Evolutionary conservation across 2,329 filamentous ascomycete genomes (phyloP), one percentile per base, ranked within the genome.

Genomic region (Colletotrichum sp.): DNA sequence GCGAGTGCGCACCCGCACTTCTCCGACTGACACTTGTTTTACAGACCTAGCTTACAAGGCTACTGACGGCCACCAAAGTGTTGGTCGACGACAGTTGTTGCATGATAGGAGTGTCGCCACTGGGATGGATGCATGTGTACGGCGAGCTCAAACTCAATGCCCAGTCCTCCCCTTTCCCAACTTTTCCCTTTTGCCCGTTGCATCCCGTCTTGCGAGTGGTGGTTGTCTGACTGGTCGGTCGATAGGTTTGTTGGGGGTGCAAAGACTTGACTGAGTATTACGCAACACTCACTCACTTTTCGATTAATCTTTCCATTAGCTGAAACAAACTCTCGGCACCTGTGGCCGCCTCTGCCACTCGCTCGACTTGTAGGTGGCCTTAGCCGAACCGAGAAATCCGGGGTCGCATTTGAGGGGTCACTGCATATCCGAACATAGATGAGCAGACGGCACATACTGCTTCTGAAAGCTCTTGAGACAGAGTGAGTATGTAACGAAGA

Each of bases 251-350:
- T 52, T 21, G 43, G 43, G 43, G 43, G 43, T 52, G n/a, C 43
- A 52, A 52, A 52, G n/a, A 52, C 43, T n/a, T n/a, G 13, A 15
- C 36, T 60, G 60, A 12, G 58, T 48, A 66, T 55, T 76, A 61
- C 70, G 18, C 70, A 66, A 69, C 34, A 60, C 70, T 76, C 70
- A n/a, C 65, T 65, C 70, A 61, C n/a, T 52, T 52, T 52, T 52
- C 43, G 43, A 28, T 65, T 28, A 13, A 61, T 65, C 43, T 43
- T 58, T 38, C 28, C 56, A 30, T 62, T 61, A 73, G 64, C 65
- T 73, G 73, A 76, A 73, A 73, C 73, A 65, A 73, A 69, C 65
- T 61, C 60, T 73, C 58, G 30, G 67, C 61, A 58, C 16, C 55
- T 28, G 30, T n/a, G 38, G 5, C 24, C 21, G 38, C 24, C 24